Base-by-base conservation (phyloP, 2,329 filamentous ascomycete genomes). In the Rhexocercosporidium sp. region DNA sequence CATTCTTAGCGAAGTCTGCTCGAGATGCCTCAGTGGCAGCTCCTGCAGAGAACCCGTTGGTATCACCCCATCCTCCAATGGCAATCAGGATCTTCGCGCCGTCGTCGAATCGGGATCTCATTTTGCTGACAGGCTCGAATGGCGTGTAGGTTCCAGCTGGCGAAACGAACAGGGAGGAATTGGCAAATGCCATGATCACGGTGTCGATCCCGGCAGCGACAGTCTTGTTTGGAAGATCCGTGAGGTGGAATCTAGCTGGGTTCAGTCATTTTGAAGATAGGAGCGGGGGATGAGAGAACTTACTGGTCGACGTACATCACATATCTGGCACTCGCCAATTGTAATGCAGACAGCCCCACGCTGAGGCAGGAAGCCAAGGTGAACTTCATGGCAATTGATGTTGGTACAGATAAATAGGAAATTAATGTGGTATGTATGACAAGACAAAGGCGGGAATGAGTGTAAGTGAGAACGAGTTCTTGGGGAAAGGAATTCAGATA, bases 11-110 rank as follows among this genome's bases (percentile, higher is more conserved):
- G 78, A 90, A 94, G 8, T 78, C 79, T 66, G 82, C 80, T 11
- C 89, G 85, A 1, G 83, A 84, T 5, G 77, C 73, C 0, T 85
- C 81, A 3, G 82, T 82, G 53, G 81, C 82, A 1, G 88, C 86
- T 0, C 85, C 90, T 7, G 75, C 76, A 0, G 85, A 83, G 73
- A 92, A 93, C 0, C 90, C 90, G 4, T 78, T 76, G 0, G 85
- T 88, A 66, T 93, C 89, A 0, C 89, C 90, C 91, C 91, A 94
- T 64, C 91, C 91, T 12, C 91, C 91, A 70, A 94, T 87, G 20
- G 91, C 90, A 41, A 93, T 83, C 80, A 91, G 84, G 27, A 93
- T 78, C 71, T 90, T 89, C 20, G 89, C 88, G 34, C 81, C 81
- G 0, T 77, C 65, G 8, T 78, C 78, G 67, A 90, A 87, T 59